phyloP scores from a whole-genome alignment of 306 rosid species.

The Casuarina glauca region DNA sequence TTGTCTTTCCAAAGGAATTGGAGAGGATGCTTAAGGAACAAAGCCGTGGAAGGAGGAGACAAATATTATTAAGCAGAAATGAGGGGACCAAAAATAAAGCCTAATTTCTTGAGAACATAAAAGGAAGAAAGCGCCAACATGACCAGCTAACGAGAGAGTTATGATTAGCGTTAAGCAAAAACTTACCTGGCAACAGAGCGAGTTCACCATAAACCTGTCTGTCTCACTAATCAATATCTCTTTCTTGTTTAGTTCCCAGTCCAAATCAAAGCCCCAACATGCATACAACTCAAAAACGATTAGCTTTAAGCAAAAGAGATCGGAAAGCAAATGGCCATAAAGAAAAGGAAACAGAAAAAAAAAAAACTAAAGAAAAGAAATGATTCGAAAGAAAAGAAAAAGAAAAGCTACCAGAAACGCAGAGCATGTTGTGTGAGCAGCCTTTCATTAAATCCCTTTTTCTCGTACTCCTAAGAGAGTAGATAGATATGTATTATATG shows the following conservation, averaged over 20 bases:
- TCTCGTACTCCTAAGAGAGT: constrained; percentile 7
- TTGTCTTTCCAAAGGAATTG: too few species aligned
- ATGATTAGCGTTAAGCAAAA: not conserved
- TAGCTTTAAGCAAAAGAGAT: not conserved
- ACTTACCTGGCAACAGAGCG: not conserved
- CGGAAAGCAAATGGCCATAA: not conserved
- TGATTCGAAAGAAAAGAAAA: not conserved
- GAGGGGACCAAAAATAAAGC: not conserved
- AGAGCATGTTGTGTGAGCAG: constrained; percentile 24
- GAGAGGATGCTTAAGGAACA: not conserved
- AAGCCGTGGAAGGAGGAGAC: not conserved
- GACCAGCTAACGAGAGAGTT: not conserved
- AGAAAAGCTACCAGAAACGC: constrained; percentile 7
- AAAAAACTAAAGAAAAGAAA: not conserved
- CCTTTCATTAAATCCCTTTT: constrained; percentile 3
- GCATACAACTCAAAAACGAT: constrained; percentile 9
- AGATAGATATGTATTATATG: not conserved
- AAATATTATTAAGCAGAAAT: not conserved
- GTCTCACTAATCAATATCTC: not conserved
- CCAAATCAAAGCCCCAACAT: constrained; percentile 12
- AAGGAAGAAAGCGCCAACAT: not conserved
- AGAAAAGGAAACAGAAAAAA: not conserved
- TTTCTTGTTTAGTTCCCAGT: not conserved
- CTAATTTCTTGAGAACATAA: not conserved
- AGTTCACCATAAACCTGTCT: not conserved